These are phyloP conservation scores for Grosmannia serpens DNA, from an alignment of 2,329 filamentous ascomycete genomes.

Conservation along the genomic window DNA sequence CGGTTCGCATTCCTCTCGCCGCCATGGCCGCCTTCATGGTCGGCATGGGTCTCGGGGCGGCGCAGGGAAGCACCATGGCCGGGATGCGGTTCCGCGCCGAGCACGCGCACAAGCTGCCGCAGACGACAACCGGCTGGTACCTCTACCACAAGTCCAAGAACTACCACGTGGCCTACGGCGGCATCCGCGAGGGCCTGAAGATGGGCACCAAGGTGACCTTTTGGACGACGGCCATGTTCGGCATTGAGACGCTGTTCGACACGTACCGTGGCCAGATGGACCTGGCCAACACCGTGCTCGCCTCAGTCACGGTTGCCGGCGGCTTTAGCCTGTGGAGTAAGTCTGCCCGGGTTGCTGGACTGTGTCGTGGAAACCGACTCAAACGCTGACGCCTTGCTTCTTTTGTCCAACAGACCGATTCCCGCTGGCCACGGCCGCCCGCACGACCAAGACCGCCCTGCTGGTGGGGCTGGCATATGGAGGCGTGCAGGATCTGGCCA, in stretches of 20 bases:
- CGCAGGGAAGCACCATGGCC: conserved; percentile 61
- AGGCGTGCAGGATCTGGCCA: conserved; percentile 64
- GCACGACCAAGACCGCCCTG: conserved; percentile 70
- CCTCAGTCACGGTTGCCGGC: conserved; percentile 74
- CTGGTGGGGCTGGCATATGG: conserved; percentile 72
- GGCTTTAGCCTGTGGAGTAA: conserved; percentile 78
- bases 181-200: conserved; percentile 63
- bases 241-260: conserved; percentile 78
- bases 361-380: background rate
- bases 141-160: conserved; percentile 99
- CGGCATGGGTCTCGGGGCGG: conserved; percentile 60
- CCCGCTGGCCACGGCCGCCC: conserved; percentile 61
- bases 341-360: conserved; percentile 18
- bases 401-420: conserved; percentile 51
- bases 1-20: conserved; percentile 54
- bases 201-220: conserved; percentile 61
- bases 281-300: conserved; percentile 68
- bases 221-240: conserved; percentile 67
- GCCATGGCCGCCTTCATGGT: conserved; percentile 50
- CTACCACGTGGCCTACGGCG: conserved; percentile 71
- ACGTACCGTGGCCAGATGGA: conserved; percentile 58
- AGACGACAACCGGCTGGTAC: conserved; percentile 78
- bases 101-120: conserved; percentile 87
- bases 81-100: conserved; percentile 85
- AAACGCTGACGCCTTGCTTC: background rate